These are phyloP conservation scores for Trametopsis cervina DNA, from an alignment of 768 basidiomycete species.

Conservation along the genomic window DNA sequence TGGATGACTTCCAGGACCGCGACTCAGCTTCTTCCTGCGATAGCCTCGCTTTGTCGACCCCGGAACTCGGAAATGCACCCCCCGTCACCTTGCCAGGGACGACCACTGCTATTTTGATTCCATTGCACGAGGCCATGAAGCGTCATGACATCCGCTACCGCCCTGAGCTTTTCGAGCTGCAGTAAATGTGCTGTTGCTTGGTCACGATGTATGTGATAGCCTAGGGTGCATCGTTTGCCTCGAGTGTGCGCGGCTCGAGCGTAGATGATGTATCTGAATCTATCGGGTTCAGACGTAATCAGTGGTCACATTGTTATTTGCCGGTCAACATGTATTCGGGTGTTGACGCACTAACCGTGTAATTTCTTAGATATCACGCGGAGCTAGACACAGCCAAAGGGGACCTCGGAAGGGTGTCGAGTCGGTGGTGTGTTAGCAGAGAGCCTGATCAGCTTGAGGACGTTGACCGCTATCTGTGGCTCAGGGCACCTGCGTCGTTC, in stretches of 20 bases:
- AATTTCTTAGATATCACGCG: background rate
- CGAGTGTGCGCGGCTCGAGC: background rate
- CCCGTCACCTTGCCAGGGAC: background rate
- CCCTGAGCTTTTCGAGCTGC: constrained; percentile 8
- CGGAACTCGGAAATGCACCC: background rate
- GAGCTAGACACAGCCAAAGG: background rate
- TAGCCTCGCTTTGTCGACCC: background rate
- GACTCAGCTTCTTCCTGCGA: background rate
- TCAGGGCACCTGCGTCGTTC: background rate
- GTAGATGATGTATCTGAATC: background rate
- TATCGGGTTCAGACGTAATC: background rate
- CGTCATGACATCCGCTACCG: constrained; percentile 9
- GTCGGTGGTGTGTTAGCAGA: background rate
- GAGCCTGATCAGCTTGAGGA: background rate
- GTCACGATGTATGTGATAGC: background rate
- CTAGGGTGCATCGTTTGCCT: background rate
- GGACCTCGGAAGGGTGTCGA: background rate
- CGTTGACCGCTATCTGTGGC: background rate
- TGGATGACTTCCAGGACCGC: background rate
- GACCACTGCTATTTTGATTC: background rate
- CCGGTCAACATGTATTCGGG: background rate
- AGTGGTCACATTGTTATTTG: background rate
- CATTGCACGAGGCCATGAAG: constrained; percentile 1
- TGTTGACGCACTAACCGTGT: background rate
- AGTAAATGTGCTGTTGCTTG: background rate